A percentile compares a stretch with the other conserved stretches of the same genome.
Conservation (phyloP, 305 asterid species). For the Euphrasia arctica region DNA sequence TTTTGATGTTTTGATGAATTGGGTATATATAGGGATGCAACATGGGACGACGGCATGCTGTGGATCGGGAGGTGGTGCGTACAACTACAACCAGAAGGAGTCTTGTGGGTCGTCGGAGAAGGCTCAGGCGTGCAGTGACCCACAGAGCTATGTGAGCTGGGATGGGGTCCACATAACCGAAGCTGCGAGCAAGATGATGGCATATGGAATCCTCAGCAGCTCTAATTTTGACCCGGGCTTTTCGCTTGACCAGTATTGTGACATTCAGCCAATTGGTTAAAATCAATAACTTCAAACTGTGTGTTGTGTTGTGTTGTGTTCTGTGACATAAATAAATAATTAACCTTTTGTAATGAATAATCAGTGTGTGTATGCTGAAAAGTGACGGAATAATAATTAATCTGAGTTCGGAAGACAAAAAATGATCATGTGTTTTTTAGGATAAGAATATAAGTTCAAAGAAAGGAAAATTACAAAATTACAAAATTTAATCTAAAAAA, state of each 20-base stretch:
- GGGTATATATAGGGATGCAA: not conserved
- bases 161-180: conserved; percentile 5
- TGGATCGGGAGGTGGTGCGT: conserved; percentile 9
- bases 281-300: no score
- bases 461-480: no score
- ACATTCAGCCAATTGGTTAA: not conserved
- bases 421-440: not conserved
- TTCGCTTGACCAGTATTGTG: not conserved
- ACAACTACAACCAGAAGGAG: conserved; percentile 9
- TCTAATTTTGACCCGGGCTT: not conserved
- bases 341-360: not conserved
- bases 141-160: conserved; percentile 16
- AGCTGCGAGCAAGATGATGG: conserved; percentile 6
- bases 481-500: no score
- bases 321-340: not conserved
- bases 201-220: conserved; percentile 3
- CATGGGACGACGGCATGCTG: conserved; percentile 15
- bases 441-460: no score
- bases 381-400: not conserved
- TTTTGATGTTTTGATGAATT: not conserved
- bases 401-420: not conserved
- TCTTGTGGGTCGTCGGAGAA: not conserved
- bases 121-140: conserved; percentile 10
- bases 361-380: conserved; percentile 2
- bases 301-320: no score